Evolutionary conservation across 2,329 filamentous ascomycete genomes (phyloP).

Genomic region (Cladosporium colombiae): DNA sequence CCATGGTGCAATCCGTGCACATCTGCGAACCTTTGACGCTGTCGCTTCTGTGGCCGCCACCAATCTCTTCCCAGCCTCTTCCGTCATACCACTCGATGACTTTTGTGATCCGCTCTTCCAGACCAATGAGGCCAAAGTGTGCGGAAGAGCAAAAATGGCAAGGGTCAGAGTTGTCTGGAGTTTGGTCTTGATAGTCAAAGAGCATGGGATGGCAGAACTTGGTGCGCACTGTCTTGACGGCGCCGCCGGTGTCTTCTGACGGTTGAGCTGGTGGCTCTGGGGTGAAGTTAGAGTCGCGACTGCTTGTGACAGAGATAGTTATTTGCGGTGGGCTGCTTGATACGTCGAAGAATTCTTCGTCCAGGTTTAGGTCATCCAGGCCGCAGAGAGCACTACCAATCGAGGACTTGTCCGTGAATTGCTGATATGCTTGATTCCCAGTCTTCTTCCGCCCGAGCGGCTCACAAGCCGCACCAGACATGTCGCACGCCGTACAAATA

Average conservation of each 20-base stretch:
- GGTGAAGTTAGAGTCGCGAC: neutral
- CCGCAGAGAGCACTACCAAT: neutral
- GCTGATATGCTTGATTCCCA: neutral
- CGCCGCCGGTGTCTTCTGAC: neutral
- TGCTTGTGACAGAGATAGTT: neutral
- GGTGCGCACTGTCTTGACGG: constrained; percentile 36
- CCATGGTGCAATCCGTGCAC: constrained; percentile 42
- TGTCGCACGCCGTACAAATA: constrained; percentile 16
- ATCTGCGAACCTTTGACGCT: constrained; percentile 37
- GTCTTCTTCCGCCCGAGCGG: constrained; percentile 4
- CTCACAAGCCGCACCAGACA: constrained; percentile 20
- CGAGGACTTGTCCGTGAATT: neutral
- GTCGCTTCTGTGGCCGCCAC: constrained; percentile 36
- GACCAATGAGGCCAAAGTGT: constrained; percentile 41
- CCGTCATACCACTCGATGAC: constrained; percentile 37
- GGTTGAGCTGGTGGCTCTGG: neutral
- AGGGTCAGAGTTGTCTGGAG: constrained; percentile 22
- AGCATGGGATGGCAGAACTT: constrained; percentile 43
- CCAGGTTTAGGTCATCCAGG: neutral
- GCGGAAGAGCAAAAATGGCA: constrained; percentile 46
- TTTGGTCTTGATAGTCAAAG: constrained; percentile 37
- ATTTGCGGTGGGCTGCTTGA: neutral
- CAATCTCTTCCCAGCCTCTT: constrained; percentile 36
- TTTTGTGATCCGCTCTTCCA: constrained; percentile 33
- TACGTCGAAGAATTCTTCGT: neutral